These are phyloP conservation scores for Sclerotinia nivalis DNA, from an alignment of 2,329 filamentous ascomycete species.

Conservation along the genomic window DNA sequence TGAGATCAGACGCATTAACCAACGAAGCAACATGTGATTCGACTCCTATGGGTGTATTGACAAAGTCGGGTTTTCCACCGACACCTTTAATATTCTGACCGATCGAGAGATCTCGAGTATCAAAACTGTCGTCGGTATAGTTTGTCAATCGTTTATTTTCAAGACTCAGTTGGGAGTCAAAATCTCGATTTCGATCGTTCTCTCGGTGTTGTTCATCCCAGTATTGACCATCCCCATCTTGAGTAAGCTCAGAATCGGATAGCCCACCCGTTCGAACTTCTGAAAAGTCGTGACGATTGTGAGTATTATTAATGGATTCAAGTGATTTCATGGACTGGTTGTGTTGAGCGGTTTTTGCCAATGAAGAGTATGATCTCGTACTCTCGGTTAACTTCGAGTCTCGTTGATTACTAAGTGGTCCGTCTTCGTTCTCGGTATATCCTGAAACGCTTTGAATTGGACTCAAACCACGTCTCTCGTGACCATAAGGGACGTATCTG, in stretches of 20 bases:
- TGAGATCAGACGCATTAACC: constrained; percentile 75
- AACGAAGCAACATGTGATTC: constrained; percentile 92
- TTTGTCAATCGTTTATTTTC: constrained; percentile 56
- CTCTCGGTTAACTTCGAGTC: constrained; percentile 57
- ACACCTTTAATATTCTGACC: constrained; percentile 71
- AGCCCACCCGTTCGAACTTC: constrained; percentile 41
- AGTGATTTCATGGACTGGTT: constrained; percentile 56
- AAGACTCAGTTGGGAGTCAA: constrained; percentile 56
- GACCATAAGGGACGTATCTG: constrained; percentile 67
- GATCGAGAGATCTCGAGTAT: constrained; percentile 55
- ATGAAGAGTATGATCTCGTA: constrained; percentile 61
- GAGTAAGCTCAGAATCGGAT: constrained; percentile 50
- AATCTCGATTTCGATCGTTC: constrained; percentile 47
- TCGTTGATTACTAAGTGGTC: constrained; percentile 49
- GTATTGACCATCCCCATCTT: constrained; percentile 42
- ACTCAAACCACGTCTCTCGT: constrained; percentile 72
- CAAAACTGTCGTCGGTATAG: constrained; percentile 58
- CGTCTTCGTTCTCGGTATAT: constrained; percentile 67
- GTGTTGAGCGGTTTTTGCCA: constrained; percentile 56
- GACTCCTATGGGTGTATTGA: constrained; percentile 70
- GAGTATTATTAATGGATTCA: constrained; percentile 37
- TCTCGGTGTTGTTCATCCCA: constrained; percentile 42
- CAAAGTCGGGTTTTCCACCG: constrained; percentile 72
- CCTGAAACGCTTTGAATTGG: constrained; percentile 93
- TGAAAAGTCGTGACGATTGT: constrained; percentile 40